phyloP scores from a whole-genome alignment of 1,284 basidiomycete genomes.

The Ceratobasidium sp. region DNA sequence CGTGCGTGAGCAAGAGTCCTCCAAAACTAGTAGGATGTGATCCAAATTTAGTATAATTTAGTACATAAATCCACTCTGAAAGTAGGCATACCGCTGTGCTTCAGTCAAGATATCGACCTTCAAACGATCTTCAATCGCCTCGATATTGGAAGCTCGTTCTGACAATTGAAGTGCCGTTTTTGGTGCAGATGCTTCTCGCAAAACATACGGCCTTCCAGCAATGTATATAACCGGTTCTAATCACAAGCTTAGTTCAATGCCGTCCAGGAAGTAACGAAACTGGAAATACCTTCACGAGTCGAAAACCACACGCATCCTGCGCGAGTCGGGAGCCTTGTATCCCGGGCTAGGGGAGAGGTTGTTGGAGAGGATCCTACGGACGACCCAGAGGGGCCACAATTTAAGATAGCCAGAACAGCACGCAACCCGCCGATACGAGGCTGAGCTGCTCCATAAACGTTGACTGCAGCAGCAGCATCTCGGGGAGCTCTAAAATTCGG shows the following conservation, averaged over 20 bases:
- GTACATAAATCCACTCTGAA: not conserved
- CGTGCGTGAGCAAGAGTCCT: constrained; percentile 93
- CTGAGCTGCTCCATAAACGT: constrained; percentile 94
- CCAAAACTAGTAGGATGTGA: constrained; percentile 72
- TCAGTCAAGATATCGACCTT: constrained; percentile 96
- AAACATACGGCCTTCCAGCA: constrained; percentile 92
- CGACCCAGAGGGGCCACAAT: constrained; percentile 74
- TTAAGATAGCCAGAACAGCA: constrained; percentile 89
- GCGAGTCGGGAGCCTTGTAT: constrained; percentile 61
- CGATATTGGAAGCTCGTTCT: constrained; percentile 93
- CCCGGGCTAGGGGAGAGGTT: constrained; percentile 40
- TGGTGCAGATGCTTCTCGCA: constrained; percentile 92
- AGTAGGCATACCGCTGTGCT: constrained; percentile 70
- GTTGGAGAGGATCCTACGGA: constrained; percentile 44
- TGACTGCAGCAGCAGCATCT: constrained; percentile 71
- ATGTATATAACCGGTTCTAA: constrained; percentile 76
- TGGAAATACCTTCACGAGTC: constrained; percentile 77
- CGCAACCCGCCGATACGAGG: constrained; percentile 93
- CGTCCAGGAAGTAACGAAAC: constrained; percentile 45
- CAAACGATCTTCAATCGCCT: constrained; percentile 91
- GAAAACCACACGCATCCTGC: constrained; percentile 81
- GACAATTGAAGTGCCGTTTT: constrained; percentile 85
- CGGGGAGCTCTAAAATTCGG: constrained; percentile 93
- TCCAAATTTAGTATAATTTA: not conserved
- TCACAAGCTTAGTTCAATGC: constrained; percentile 10